A percentile compares a stretch with the other conserved stretches of the same genome.
Evolutionary conservation across 768 basidiomycete genomes (phyloP).

Genomic region (Leucogyrophana mollusca): DNA sequence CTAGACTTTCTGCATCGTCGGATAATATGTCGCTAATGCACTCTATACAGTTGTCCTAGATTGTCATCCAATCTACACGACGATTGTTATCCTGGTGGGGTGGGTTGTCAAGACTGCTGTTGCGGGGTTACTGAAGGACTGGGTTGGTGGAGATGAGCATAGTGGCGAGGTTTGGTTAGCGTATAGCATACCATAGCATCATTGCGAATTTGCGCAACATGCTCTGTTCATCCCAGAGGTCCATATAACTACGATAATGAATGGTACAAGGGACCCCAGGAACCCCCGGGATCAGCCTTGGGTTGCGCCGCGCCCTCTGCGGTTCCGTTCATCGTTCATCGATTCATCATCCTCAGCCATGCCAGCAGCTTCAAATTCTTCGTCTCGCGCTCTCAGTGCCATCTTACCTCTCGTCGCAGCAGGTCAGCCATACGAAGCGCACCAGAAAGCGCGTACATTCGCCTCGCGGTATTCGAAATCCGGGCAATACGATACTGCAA

Average conservation of each 20-base stretch:
- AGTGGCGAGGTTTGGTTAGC: conserved; percentile 73
- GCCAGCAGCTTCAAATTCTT: conserved; percentile 34
- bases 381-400: conserved; percentile 68
- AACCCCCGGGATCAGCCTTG: conserved; percentile 8
- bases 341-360: conserved; percentile 13
- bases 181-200: conserved; percentile 68
- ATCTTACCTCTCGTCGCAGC: conserved; percentile 70
- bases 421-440: conserved; percentile 85
- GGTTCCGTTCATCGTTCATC: neutral
- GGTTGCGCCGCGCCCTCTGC: conserved; percentile 2
- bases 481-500: conserved; percentile 78
- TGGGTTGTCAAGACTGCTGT: conserved; percentile 71
- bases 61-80: conserved; percentile 71
- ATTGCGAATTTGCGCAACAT: neutral
- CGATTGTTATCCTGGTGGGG: conserved; percentile 69
- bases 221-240: too few relatives aligned
- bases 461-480: conserved; percentile 85
- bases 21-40: neutral
- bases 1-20: neutral
- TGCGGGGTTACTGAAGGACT: conserved; percentile 58
- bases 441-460: conserved; percentile 96
- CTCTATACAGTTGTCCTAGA: conserved; percentile 78
- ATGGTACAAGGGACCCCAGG: conserved; percentile 24
- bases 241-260: too few relatives aligned
- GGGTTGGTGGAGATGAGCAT: conserved; percentile 61